Evolutionary conservation across 2,329 filamentous ascomycete species (phyloP).

Genomic region (Penicillium decumbens): DNA sequence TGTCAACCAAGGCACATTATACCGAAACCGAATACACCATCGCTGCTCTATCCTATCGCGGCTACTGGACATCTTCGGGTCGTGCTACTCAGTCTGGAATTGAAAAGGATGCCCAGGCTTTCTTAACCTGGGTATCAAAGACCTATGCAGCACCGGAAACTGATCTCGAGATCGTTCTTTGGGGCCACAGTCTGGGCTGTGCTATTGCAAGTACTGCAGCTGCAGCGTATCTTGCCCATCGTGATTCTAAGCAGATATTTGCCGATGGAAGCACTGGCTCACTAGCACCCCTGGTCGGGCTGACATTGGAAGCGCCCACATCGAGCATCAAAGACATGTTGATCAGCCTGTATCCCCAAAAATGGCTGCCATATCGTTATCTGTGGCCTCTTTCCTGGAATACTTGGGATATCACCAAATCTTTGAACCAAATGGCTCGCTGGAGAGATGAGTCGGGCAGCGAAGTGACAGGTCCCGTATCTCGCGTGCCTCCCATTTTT

Average conservation of each 20-base stretch:
- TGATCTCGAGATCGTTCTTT: slow-evolving; percentile 52
- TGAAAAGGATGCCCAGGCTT: slow-evolving; percentile 62
- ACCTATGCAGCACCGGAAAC: slow-evolving; percentile 27
- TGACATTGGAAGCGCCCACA: slow-evolving; percentile 74
- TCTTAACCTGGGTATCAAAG: slow-evolving; percentile 57
- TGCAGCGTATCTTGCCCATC: slow-evolving; percentile 36
- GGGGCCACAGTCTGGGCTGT: slow-evolving; percentile 74
- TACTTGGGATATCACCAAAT: slow-evolving; percentile 47
- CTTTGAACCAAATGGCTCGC: slow-evolving; percentile 39
- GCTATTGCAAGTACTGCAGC: slow-evolving; percentile 64
- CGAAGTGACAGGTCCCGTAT: not conserved
- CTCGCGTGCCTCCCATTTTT: slow-evolving; percentile 30
- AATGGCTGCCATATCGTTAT: slow-evolving; percentile 73
- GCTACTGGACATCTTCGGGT: slow-evolving; percentile 74
- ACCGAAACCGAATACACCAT: slow-evolving; percentile 33
- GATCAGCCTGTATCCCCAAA: slow-evolving; percentile 67
- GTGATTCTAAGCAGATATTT: not conserved
- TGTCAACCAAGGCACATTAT: not conserved
- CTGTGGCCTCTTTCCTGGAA: slow-evolving; percentile 69
- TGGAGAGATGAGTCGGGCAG: slow-evolving; percentile 12
- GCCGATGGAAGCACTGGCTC: not conserved
- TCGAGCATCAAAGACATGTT: slow-evolving; percentile 67
- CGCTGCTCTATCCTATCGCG: slow-evolving; percentile 57
- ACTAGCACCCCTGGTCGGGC: slow-evolving; percentile 33
- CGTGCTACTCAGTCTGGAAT: slow-evolving; percentile 67